Evolutionary conservation across 768 basidiomycete genomes (phyloP).

Genomic region (Trametes elegans): DNA sequence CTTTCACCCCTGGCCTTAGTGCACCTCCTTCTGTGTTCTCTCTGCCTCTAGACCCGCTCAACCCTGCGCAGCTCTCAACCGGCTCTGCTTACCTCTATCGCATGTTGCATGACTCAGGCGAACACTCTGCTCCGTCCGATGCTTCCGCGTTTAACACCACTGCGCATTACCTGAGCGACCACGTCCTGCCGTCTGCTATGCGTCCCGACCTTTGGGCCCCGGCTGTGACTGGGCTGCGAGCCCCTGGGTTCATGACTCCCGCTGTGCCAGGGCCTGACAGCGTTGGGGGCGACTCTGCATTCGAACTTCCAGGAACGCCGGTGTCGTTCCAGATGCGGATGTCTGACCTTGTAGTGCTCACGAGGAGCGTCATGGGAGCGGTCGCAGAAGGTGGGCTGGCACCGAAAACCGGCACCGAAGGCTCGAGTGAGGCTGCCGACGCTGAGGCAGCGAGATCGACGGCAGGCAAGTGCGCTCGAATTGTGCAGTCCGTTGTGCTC

Average conservation of each 20-base stretch:
- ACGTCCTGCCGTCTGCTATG: background rate
- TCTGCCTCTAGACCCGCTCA: background rate
- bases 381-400: too few species aligned
- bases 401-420: too few species aligned
- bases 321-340: constrained; percentile 19
- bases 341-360: constrained; percentile 15
- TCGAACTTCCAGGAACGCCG: constrained; percentile 1
- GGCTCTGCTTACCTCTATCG: constrained; percentile 1
- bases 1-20: background rate
- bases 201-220: constrained; percentile 1
- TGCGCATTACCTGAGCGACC: background rate
- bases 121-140: background rate
- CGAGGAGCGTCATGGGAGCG: constrained; percentile 12
- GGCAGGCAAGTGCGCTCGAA: too few species aligned
- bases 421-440: too few species aligned
- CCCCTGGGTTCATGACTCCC: background rate
- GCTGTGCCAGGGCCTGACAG: background rate
- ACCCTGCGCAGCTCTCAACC: background rate
- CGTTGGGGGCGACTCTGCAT: too few species aligned
- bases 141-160: constrained; percentile 2
- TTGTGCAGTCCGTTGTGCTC: too few species aligned
- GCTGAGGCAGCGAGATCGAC: too few species aligned
- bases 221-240: too few species aligned
- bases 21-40: background rate
- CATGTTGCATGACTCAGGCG: background rate